Evolutionary conservation across 495 filamentous ascomycete genomes (phyloP).

Genomic region (Terfezia claveryi): DNA sequence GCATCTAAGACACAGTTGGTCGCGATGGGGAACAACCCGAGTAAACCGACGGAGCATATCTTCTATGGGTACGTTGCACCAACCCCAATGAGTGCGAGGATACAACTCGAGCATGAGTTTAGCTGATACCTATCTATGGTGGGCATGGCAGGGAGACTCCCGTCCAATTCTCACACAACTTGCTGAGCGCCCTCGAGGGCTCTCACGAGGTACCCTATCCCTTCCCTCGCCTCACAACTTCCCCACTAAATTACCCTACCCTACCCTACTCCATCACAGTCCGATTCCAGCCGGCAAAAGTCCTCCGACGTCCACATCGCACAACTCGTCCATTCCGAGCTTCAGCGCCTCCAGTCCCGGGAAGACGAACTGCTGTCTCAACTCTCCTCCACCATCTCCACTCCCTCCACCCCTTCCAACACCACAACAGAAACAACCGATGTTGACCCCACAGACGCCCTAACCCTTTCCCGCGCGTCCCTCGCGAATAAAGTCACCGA

Average conservation of each 20-base stretch:
- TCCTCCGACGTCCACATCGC: conserved; percentile 73
- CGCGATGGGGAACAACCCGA: background rate
- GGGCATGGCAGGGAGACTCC: conserved; percentile 41
- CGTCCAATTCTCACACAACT: conserved; percentile 63
- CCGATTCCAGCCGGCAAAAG: conserved; percentile 65
- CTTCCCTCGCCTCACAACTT: background rate
- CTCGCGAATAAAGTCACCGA: conserved; percentile 27
- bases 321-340: conserved; percentile 63
- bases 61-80: background rate
- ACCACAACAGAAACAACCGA: background rate
- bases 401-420: conserved; percentile 16
- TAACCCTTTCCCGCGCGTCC: conserved; percentile 20
- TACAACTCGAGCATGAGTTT: too few species aligned
- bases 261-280: conserved; percentile 21
- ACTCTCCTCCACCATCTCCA: conserved; percentile 34
- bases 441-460: conserved; percentile 28
- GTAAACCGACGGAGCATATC: background rate
- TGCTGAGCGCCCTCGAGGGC: conserved; percentile 60
- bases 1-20: background rate
- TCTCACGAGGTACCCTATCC: conserved; percentile 51
- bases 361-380: conserved; percentile 36
- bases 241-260: background rate
- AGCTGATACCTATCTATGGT: too few species aligned
- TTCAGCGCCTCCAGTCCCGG: conserved; percentile 43
- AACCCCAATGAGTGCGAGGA: background rate